Evolutionary conservation across 2,329 filamentous ascomycete species (phyloP), one percentile per base, ranked within the genome.

Genomic region (Penicillium thymicola): DNA sequence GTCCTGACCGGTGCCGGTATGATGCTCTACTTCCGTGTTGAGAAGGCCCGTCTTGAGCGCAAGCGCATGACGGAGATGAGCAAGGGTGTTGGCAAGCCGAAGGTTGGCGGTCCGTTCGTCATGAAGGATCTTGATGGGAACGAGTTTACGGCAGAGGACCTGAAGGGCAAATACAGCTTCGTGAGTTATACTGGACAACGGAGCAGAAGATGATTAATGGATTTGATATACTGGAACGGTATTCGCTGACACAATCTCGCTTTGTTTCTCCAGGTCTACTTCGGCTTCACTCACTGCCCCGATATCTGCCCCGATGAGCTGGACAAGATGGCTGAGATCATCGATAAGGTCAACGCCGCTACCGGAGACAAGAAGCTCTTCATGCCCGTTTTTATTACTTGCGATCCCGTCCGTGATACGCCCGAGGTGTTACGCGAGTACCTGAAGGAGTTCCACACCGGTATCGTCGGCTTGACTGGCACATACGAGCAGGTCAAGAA

Each of bases 231-330:
- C 7, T 18, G 5, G 8, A 38, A 34, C 7, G 30, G 5, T 36
- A 23, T 23, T 16, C 49, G 41, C 59, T 65, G 36, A 59, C 44
- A 16, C 8, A 32, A 30, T 1, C 21, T 43, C 27, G 13, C 18
- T 27, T 58, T 2, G 2, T 38, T 45, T 9, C 23, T 55, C 5
- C 7, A 94, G 90, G 86, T 97, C 37, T 99, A 99, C 79, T 99
- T 99, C 73, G 94, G 94, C 69, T 99, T 99, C 82, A 93, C 91
- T 9, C 92, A 97, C 76, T 99, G 94, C 74, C 94, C 94, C 25
- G 94, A 99, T 73, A 99, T 99, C 72, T 99, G 94, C 79, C 94
- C 94, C 34, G 94, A 99, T 71, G 94, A 99, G 78, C 88, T 99
- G 67, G 94, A 99, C 79, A 99, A 99, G 81, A 97, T 99, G 92